Conservation (phyloP, 176 grass and related monocot genomes). For the Echinochloa phyllopogon region DNA sequence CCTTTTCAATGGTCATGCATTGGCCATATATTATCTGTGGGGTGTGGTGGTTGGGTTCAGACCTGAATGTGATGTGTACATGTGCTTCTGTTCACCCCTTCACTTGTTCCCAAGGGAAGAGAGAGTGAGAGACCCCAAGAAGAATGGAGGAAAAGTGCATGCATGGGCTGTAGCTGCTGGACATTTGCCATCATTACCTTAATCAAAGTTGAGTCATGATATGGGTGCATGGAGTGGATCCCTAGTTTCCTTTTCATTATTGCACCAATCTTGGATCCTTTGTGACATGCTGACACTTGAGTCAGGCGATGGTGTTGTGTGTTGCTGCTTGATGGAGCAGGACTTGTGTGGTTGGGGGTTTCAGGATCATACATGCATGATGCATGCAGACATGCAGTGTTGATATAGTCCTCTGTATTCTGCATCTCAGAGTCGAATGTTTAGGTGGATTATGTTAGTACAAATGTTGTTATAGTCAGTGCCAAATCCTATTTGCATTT, state of each 20-base stretch:
- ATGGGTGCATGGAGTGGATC: constrained; percentile 35
- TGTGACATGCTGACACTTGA: constrained; percentile 37
- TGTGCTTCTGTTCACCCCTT: constrained; percentile 15
- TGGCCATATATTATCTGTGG: constrained; percentile 27
- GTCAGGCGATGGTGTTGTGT: constrained; percentile 25
- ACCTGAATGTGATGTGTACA: constrained; percentile 34
- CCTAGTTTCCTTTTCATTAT: constrained; percentile 48
- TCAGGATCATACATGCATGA: background rate
- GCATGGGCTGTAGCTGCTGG: constrained; percentile 66
- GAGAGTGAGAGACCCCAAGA: background rate
- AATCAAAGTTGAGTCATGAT: constrained; percentile 64
- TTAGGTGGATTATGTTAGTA: background rate
- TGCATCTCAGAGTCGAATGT: background rate
- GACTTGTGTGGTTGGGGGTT: background rate
- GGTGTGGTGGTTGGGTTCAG: constrained; percentile 28
- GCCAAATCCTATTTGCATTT: background rate
- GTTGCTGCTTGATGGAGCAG: background rate
- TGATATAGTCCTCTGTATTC: background rate
- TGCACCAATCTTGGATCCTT: constrained; percentile 47
- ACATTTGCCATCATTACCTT: constrained; percentile 75
- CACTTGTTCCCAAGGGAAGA: constrained; percentile 8
- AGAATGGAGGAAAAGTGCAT: constrained; percentile 64
- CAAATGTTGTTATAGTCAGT: background rate
- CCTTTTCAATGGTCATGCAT: constrained; percentile 22
- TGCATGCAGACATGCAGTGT: too few species aligned